A percentile compares a stretch with the other conserved stretches of the same genome.
Conservation (phyloP, 2,329 filamentous ascomycete species). For the Torrubiellomyces zombiae region DNA sequence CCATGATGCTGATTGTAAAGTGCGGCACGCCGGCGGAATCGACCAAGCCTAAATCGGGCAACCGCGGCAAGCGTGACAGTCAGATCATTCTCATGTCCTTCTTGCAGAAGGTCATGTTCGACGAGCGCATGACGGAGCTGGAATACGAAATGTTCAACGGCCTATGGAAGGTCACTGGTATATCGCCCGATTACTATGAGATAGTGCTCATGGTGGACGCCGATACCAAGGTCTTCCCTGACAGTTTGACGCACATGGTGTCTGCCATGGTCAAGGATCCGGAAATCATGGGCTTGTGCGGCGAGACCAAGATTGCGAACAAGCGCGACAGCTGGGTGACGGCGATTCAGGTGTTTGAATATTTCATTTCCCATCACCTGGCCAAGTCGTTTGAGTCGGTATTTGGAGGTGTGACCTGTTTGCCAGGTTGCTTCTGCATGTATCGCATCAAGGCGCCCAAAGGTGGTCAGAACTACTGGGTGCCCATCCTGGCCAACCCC, state of each 20-base stretch:
- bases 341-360: constrained; percentile 98
- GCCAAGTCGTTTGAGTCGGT: constrained; percentile 96
- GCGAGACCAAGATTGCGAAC: constrained; percentile 99
- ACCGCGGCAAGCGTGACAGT: constrained; percentile 95
- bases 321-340: constrained; percentile 90
- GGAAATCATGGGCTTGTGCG: constrained; percentile 96
- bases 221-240: constrained; percentile 97
- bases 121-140: constrained; percentile 97
- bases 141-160: constrained; percentile 99
- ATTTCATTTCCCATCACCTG: constrained; percentile 96
- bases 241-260: constrained; percentile 96
- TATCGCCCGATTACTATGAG: constrained; percentile 96
- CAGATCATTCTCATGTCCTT: constrained; percentile 99
- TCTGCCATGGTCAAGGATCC: constrained; percentile 98
- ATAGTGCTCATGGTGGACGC: constrained; percentile 98
- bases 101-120: constrained; percentile 99
- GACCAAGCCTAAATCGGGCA: constrained; percentile 72
- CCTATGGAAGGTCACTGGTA: constrained; percentile 95
- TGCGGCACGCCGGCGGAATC: constrained; percentile 84
- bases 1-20: constrained; percentile 94
- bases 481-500: constrained; percentile 93
- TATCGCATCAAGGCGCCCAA: constrained; percentile 99
- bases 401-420: constrained; percentile 96
- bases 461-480: constrained; percentile 98
- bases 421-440: constrained; percentile 99